Conservation (phyloP, 2,329 filamentous ascomycete genomes). For the Alternaria arborescens region DNA sequence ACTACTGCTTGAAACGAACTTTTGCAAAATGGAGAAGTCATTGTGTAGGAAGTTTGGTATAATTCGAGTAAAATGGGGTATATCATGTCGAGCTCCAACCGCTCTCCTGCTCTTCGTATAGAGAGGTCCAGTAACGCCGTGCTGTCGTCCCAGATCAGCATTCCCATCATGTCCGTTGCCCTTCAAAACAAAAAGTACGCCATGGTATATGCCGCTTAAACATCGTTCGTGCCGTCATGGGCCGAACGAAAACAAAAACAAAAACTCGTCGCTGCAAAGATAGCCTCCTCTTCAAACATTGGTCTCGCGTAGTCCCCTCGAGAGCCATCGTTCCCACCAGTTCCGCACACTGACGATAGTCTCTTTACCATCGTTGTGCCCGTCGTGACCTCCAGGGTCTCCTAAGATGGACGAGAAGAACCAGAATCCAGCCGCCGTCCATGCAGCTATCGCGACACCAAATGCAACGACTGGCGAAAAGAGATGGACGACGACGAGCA, state of each 20-base stretch:
- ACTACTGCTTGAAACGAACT: background rate
- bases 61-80: conserved; percentile 27
- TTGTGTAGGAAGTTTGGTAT: conserved; percentile 3
- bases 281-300: conserved; percentile 4
- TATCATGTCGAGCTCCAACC: conserved; percentile 27
- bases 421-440: conserved; percentile 70
- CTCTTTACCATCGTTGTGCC: conserved; percentile 67
- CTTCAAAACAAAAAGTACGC: conserved; percentile 18
- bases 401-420: conserved; percentile 68
- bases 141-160: conserved; percentile 29
- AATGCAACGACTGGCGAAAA: conserved; percentile 66
- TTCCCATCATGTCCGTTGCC: conserved; percentile 14
- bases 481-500: conserved; percentile 62
- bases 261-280: conserved; percentile 6
- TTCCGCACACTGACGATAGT: conserved; percentile 65
- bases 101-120: conserved; percentile 3
- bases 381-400: conserved; percentile 67
- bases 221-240: conserved; percentile 19
- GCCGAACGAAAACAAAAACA: conserved; percentile 7
- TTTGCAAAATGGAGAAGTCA: background rate
- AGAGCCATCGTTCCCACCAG: conserved; percentile 69
- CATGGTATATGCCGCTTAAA: conserved; percentile 36
- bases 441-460: conserved; percentile 64
- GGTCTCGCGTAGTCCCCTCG: conserved; percentile 44
- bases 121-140: conserved; percentile 27